Evolutionary conservation across 257 asterid genomes (phyloP), one percentile per base, ranked within the genome.

Genomic region (Solanum virginianum): DNA sequence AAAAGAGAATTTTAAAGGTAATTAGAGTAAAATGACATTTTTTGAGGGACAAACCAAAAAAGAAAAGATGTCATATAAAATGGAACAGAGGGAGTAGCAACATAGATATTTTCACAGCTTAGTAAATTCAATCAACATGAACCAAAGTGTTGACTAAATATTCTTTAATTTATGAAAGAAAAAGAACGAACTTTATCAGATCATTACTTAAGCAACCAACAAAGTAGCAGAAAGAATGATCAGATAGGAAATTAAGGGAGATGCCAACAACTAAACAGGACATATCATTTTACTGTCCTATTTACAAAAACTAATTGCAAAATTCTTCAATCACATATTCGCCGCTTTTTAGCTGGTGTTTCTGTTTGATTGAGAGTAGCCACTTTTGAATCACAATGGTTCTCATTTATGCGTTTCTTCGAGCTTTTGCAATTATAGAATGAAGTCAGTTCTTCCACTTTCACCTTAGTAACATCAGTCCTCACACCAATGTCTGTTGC

Each of bases 401-500:
- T 55, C 45, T 39, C 74, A 62, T 43, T 32, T 57, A 39, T 62
- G 80, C 39, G 59, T 81, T 53, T 74, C 22, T 60, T 82, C 63
- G 4, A 36, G 53, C 84, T 43, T 70, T 81, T 55, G 14, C 77
- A 13, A 39, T 84, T 22, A 72, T 36, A 75, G 83, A 75, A 84
- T 20, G 69, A 81, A 71, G 63, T 85, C 80, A 89, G 60, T 26
- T 87, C 88, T 80, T 90, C 92, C 24, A 90, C 89, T 85, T 87
- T 83, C 80, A 88, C 88, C 87, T 85, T 86, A 51, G 81, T 54
- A 29, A 88, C 89, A 88, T 88, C 92, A 36, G 41, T 70, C 83
- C 89, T 84, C 20, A 90, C 88, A n/a, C 90, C 92, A 90, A 90
- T 88, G 36, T 90, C 92, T 29, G 86, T 83, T 17, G 65, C 89